Conservation (phyloP, 108 stramenopile genomes). For the Parmales sp. region DNA sequence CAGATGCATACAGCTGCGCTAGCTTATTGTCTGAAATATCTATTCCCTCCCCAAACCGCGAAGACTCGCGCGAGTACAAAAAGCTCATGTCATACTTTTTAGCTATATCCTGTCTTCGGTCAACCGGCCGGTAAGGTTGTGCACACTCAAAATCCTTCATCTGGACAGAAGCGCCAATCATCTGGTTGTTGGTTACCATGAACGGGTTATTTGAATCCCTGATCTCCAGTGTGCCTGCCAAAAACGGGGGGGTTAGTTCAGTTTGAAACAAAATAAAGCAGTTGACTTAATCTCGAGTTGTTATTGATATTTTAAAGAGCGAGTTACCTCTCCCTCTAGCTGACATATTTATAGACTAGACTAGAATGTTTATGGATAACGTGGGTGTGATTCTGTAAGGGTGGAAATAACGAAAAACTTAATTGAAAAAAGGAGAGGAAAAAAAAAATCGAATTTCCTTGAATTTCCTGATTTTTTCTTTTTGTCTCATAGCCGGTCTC, state of each 20-base stretch:
- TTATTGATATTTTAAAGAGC: no score
- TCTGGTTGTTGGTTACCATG: slow-evolving; percentile 44
- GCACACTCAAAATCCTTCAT: slow-evolving; percentile 8
- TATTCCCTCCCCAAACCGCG: slow-evolving; percentile 27
- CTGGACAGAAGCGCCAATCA: slow-evolving; percentile 30
- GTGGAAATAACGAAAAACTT: no score
- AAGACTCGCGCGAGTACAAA: slow-evolving; percentile 35
- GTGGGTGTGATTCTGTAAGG: no score
- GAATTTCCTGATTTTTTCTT: no score
- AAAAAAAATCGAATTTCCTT: no score
- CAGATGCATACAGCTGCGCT: slow-evolving; percentile 28
- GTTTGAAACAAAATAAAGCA: no score
- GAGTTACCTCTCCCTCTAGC: no score
- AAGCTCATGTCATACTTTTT: slow-evolving; percentile 27
- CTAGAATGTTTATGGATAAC: no score
- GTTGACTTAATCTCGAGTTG: no score
- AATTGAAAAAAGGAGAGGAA: no score
- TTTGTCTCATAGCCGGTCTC: no score
- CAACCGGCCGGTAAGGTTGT: slow-evolving; percentile 8
- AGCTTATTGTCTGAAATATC: slow-evolving; percentile 29
- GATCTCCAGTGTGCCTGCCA: neutral
- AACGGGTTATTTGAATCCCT: slow-evolving; percentile 29
- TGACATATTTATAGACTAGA: no score
- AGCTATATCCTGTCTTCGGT: neutral
- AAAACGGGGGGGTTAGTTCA: neutral